phyloP scores from a whole-genome alignment of 176 grass and related monocot genomes.

The Chrysopogon serrulatus region DNA sequence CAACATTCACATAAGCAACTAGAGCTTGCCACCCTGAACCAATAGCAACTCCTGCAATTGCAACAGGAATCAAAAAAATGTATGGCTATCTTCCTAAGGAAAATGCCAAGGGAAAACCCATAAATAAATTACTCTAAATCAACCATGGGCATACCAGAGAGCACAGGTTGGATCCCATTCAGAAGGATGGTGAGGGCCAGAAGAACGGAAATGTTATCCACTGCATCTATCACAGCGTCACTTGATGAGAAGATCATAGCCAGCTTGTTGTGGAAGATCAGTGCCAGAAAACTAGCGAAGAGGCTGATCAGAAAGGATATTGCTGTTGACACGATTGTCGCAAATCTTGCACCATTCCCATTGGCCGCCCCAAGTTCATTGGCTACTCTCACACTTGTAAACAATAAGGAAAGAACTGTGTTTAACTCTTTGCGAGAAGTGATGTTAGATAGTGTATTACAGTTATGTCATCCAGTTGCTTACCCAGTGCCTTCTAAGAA shows the following conservation, averaged over 20 bases:
- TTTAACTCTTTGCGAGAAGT: not conserved
- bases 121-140: not conserved
- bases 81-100: not conserved
- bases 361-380: conserved; percentile 42
- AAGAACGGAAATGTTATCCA: conserved; percentile 27
- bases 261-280: conserved; percentile 26
- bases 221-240: not conserved
- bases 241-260: conserved; percentile 13
- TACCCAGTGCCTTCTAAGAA: conserved; percentile 77
- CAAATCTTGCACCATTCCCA: conserved; percentile 28
- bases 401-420: not conserved
- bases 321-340: conserved; percentile 15
- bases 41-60: conserved; percentile 46
- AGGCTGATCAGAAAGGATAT: conserved; percentile 30
- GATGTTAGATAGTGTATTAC: not conserved
- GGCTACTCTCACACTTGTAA: conserved; percentile 32
- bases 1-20: conserved; percentile 54
- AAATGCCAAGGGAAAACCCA: not conserved
- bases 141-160: conserved; percentile 19
- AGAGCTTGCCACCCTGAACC: conserved; percentile 43
- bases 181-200: conserved; percentile 34
- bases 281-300: conserved; percentile 3
- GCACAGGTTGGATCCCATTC: conserved; percentile 45
- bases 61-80: not conserved
- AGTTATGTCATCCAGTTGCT: not conserved